Conservation (phyloP, 352 stramenopile species). For the Phytophthora nicotianae region DNA sequence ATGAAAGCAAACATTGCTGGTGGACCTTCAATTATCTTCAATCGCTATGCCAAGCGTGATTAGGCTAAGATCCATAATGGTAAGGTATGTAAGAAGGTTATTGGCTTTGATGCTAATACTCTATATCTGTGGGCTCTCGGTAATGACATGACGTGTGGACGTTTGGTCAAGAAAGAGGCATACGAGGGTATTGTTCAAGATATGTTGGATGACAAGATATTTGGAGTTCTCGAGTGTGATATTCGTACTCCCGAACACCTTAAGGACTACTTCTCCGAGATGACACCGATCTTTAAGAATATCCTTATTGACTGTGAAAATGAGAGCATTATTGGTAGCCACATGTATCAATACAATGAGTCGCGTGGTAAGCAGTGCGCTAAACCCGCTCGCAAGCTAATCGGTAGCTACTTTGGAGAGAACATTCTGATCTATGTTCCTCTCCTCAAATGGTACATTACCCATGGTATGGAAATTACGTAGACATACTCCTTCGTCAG, state of each 20-base stretch:
- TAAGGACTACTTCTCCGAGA: constrained; percentile 2
- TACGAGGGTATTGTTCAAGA: neutral
- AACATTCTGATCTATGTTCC: constrained; percentile 4
- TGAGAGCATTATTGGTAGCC: neutral
- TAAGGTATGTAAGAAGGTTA: neutral
- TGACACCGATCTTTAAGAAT: constrained; percentile 7
- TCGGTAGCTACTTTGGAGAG: constrained; percentile 2
- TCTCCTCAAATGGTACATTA: neutral
- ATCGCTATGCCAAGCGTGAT: neutral
- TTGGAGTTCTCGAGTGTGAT: constrained; percentile 1
- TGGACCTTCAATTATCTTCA: neutral
- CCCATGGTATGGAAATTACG: neutral
- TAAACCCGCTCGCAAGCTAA: neutral
- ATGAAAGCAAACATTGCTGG: neutral
- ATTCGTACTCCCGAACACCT: neutral
- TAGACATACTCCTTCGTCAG: neutral
- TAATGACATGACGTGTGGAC: neutral
- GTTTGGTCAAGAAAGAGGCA: neutral
- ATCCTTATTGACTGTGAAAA: neutral
- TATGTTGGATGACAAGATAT: neutral
- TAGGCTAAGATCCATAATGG: neutral
- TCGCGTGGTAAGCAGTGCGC: neutral
- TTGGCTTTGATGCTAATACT: neutral
- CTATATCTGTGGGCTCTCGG: neutral
- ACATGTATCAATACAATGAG: neutral